Percentiles rank a stretch among this genome's conserved stretches.
Conservation (phyloP, 2,329 filamentous ascomycete genomes). For the Trematosphaeria pertusa region DNA sequence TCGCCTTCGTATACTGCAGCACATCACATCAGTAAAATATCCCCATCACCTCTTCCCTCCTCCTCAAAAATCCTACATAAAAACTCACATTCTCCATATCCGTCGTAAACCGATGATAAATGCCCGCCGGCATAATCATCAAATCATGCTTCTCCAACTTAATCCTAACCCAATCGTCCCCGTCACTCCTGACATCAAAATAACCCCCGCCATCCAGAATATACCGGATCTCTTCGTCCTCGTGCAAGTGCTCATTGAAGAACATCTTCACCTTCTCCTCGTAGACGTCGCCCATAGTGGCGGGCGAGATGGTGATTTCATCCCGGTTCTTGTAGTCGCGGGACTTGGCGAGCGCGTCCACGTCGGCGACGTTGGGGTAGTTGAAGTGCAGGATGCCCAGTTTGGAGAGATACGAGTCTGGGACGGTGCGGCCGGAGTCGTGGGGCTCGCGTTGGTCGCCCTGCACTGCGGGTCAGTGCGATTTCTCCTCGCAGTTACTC, state of each 20-base stretch:
- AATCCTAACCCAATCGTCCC: conserved; percentile 90
- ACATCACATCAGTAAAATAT: conserved; percentile 24
- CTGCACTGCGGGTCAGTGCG: conserved; percentile 55
- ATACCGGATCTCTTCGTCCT: conserved; percentile 98
- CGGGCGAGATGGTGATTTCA: conserved; percentile 86
- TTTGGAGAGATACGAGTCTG: conserved; percentile 68
- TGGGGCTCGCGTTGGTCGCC: conserved; percentile 93
- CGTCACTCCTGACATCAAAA: conserved; percentile 86
- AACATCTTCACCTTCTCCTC: conserved; percentile 94
- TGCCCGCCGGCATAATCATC: conserved; percentile 91
- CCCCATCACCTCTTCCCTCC: background rate
- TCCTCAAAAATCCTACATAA: background rate
- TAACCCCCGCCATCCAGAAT: conserved; percentile 87
- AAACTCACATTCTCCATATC: conserved; percentile 83
- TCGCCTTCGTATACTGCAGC: conserved; percentile 85
- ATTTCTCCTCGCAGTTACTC: background rate
- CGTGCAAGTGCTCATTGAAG: conserved; percentile 94
- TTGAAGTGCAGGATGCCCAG: conserved; percentile 83
- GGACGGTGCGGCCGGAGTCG: conserved; percentile 78
- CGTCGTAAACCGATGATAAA: conserved; percentile 97
- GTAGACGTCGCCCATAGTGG: conserved; percentile 84
- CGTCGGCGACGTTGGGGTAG: conserved; percentile 68
- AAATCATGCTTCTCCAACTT: conserved; percentile 84
- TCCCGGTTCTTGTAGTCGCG: conserved; percentile 94
- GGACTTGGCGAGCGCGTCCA: conserved; percentile 75